A percentile compares a stretch with the other conserved stretches of the same genome.
These are phyloP conservation scores for Scedosporium aurantiacum DNA, from an alignment of 2,329 filamentous ascomycete species.

Conservation along the genomic window DNA sequence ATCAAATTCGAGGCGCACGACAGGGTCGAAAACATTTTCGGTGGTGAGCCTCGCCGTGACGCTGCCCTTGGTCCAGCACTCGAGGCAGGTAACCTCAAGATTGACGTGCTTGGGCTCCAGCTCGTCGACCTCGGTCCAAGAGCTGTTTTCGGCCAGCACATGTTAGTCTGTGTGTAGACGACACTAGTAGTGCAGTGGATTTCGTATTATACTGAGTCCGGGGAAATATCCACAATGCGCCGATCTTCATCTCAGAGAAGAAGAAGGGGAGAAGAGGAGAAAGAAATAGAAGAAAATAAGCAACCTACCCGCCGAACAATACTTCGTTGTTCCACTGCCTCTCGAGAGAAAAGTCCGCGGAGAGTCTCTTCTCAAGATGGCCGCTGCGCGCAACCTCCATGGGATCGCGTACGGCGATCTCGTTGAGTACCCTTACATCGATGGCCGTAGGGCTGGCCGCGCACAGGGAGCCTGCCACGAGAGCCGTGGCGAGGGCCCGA, in stretches of 20 bases:
- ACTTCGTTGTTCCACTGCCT: slow-evolving; percentile 8
- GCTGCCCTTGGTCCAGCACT: slow-evolving; percentile 39
- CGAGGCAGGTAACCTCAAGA: slow-evolving; percentile 28
- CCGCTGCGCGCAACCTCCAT: slow-evolving; percentile 9
- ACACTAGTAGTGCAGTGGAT: no score
- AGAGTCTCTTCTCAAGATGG: slow-evolving; percentile 13
- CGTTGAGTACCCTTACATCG: slow-evolving; percentile 5
- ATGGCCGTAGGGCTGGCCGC: not conserved
- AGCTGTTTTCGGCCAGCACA: not conserved
- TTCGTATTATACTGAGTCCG: no score
- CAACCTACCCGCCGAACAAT: slow-evolving; percentile 8
- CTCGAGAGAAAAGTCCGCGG: slow-evolving; percentile 9
- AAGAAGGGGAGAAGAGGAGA: not conserved
- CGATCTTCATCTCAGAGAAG: no score
- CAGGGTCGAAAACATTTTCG: slow-evolving; percentile 26
- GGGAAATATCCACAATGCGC: no score
- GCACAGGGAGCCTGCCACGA: not conserved
- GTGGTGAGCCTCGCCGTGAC: slow-evolving; percentile 32
- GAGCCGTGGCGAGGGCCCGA: not conserved
- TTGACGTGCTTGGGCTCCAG: slow-evolving; percentile 6
- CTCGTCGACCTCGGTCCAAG: not conserved
- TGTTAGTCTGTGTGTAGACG: not conserved
- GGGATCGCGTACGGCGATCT: slow-evolving; percentile 7
- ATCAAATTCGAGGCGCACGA: slow-evolving; percentile 33
- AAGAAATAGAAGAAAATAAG: not conserved